Evolutionary conservation across 345 rosid genomes (phyloP).

Genomic region (rapeseed (Brassica napus)): DNA sequence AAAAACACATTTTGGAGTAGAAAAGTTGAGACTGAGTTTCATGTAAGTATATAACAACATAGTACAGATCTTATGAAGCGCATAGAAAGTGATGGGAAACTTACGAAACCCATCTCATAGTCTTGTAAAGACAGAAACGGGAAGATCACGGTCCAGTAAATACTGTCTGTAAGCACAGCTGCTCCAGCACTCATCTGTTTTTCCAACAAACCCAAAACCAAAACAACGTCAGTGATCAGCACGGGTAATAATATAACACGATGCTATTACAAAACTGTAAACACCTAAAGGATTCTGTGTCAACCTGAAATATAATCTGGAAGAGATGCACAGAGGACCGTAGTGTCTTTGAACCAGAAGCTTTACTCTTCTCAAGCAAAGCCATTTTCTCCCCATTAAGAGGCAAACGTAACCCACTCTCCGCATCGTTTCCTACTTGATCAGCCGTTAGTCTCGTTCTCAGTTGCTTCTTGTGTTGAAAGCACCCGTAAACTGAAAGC

Average conservation of each 20-base stretch:
- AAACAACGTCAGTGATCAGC: not conserved
- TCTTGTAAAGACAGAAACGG: conserved; percentile 61
- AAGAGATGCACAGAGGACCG: conserved; percentile 47
- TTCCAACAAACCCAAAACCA: conserved; percentile 11
- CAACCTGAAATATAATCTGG: conserved; percentile 67
- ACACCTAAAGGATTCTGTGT: not conserved
- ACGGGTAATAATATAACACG: not conserved
- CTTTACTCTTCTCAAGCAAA: conserved; percentile 16
- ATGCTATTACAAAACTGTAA: not conserved
- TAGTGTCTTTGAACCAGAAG: conserved; percentile 31
- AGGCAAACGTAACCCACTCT: conserved; percentile 47
- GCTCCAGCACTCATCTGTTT: conserved; percentile 64
- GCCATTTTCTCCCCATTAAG: conserved; percentile 39
- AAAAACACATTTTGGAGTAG: conserved; percentile 6
- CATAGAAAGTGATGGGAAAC: conserved; percentile 26
- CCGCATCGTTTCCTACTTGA: conserved; percentile 43
- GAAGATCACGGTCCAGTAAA: conserved; percentile 67
- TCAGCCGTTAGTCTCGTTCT: conserved; percentile 12
- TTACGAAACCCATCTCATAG: conserved; percentile 54
- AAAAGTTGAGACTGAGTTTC: not conserved
- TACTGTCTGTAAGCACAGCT: conserved; percentile 61
- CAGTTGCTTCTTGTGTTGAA: conserved; percentile 35
- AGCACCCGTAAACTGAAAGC: conserved; percentile 66
- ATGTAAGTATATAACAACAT: too few relatives aligned
- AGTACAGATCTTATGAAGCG: not conserved